Base-by-base conservation (phyloP, 1,139 yeast genomes). In the Trichomonascaceae sp. region DNA sequence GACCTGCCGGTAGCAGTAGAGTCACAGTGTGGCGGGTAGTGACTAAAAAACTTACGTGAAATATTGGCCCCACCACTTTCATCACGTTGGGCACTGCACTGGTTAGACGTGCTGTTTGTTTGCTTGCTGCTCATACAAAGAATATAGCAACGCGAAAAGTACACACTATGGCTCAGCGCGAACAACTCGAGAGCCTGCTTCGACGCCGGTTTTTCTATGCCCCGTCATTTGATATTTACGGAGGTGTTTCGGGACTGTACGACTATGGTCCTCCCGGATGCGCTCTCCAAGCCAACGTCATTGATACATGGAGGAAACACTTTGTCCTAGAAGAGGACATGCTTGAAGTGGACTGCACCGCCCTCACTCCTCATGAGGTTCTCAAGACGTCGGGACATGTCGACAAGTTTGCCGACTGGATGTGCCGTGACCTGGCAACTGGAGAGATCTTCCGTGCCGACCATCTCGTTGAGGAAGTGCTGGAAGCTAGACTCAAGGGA, bases 241-340 rank as follows among this genome's bases (percentile, higher is more conserved):
- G 98, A 46, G 98, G 98, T 58, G 97, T 92, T 33, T 82, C 96
- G 35, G 99, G 99, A 46, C 69, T 92, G 40, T 92, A 84, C 59
- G 99, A 92, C 59, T 92, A 85, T 56, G 99, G 99, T 63, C 99
- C 99, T 42, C 96, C 98, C 58, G 98, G 98, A 41, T 87, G 97
- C 65, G 93, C 98, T 11, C 74, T 92, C 60, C 97, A 89, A 66
- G 93, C 96, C 51, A 89, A 89, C 59, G 71, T 92, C 44, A 66
- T 92, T 42, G 98, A 92, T 54, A 71, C 75, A 32, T 92, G 98
- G 98, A 78, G 97, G 67, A 89, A 87, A 61, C 99, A 92, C 62
- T 92, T 92, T 57, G 76, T 92, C 43, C 69, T 92, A 45, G 97
- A 92, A 60, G 99, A 92, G 64, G 97, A 89, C 54, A 92, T 92